Evolutionary conservation across 1,284 basidiomycete species (phyloP), one percentile per base, ranked within the genome.

Genomic region (Peniophora sp.): DNA sequence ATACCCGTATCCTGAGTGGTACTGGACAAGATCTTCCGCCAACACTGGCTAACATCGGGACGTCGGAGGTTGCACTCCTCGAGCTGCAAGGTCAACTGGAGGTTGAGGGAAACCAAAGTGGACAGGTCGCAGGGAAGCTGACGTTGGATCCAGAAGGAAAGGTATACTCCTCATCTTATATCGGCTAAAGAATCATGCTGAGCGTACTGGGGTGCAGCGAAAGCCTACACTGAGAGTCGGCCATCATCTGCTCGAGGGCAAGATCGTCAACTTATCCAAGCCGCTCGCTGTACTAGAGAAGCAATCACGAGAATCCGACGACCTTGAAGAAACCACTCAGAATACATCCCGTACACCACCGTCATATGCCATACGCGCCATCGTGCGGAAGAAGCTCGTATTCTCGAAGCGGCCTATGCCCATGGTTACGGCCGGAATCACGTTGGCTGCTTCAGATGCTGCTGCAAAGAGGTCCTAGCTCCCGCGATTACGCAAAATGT

Each of bases 191-290:
- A 57, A 22, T 41, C 22, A 3, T 35, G 8, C 11, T 0, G 32
- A 38, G 50, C 19, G 45, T 20, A 23, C 35, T 10, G 32, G 8
- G 19, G 48, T 45, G 45, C 58, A 91, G 85, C 83, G 82, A 56
- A 88, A 86, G 59, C 83, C 90, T 0, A 90, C 84, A 0, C 73
- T 97, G 3, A 70, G 78, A 54, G 86, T 97, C 52, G 92, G 92
- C 6, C 85, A 95, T 65, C 90, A 97, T 62, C 72, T 92, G 16
- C 79, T 97, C 1, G 93, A 97, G 63, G 93, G 93, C 46, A 92
- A 89, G 62, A 74, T 96, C 51, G 77, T 83, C 35, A 77, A 72
- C 41, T 74, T 97, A 10, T 66, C 83, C 0, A 92, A 89, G 61
- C 90, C 91, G 0, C 75, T 90, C 44, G 92, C 85, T 1, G 77